phyloP scores from a whole-genome alignment of 169 alveolate genomes.

The Theileria annulata region DNA sequence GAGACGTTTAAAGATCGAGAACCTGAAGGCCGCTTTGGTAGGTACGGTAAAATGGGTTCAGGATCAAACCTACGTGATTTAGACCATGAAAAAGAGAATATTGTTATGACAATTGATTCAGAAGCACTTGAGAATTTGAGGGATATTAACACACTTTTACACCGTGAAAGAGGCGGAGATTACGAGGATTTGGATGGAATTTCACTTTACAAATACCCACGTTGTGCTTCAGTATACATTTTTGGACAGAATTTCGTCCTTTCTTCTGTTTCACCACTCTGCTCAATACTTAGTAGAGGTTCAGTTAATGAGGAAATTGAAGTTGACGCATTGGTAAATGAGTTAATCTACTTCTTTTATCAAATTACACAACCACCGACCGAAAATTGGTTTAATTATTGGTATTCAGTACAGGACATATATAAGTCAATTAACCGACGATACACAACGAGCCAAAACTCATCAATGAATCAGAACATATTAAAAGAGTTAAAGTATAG shows the following conservation, averaged over 20 bases:
- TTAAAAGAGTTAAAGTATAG: slow-evolving; percentile 47
- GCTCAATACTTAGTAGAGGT: slow-evolving; percentile 36
- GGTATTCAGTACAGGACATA: slow-evolving; percentile 52
- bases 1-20: slow-evolving; percentile 48
- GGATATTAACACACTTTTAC: slow-evolving; percentile 53
- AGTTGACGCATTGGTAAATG: slow-evolving; percentile 27
- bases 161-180: slow-evolving; percentile 60
- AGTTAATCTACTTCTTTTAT: slow-evolving; percentile 49
- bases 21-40: slow-evolving; percentile 64
- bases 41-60: slow-evolving; percentile 3
- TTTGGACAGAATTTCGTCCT: slow-evolving; percentile 28
- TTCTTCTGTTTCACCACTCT: slow-evolving; percentile 53
- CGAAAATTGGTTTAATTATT: slow-evolving; percentile 62
- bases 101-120: slow-evolving; percentile 28
- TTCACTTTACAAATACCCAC: slow-evolving; percentile 58
- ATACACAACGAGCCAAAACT: background rate
- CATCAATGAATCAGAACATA: background rate
- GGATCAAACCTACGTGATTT: slow-evolving; percentile 6
- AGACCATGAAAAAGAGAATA: slow-evolving; percentile 2
- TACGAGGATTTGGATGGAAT: slow-evolving; percentile 63
- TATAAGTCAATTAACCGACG: slow-evolving; percentile 29
- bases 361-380: slow-evolving; percentile 65
- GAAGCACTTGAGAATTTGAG: slow-evolving; percentile 52
- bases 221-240: slow-evolving; percentile 47
- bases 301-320: slow-evolving; percentile 24